Evolutionary conservation across 2,329 filamentous ascomycete genomes (phyloP).

Genomic region (Sordariomycetes sp.): DNA sequence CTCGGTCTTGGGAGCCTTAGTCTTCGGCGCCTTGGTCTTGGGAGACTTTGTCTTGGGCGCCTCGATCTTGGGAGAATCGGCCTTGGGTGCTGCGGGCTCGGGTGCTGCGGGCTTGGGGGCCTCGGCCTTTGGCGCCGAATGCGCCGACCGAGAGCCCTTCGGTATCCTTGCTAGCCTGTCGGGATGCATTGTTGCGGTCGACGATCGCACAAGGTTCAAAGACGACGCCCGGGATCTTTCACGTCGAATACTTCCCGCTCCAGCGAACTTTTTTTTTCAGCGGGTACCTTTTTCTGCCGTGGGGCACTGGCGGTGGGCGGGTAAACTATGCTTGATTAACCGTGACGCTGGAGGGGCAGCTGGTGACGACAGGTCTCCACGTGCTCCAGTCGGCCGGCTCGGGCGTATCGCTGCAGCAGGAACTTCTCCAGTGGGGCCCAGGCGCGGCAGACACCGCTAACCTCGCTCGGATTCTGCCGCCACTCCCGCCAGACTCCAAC

Average conservation of each 20-base stretch:
- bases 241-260: neutral
- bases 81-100: neutral
- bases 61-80: neutral
- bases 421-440: neutral
- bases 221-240: neutral
- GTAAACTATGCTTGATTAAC: slow-evolving; percentile 3
- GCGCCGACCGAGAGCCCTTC: neutral
- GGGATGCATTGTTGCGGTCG: slow-evolving; percentile 1
- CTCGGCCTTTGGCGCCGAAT: neutral
- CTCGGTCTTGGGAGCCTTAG: slow-evolving; percentile 18
- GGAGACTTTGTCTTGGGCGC: neutral
- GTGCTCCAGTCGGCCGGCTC: neutral
- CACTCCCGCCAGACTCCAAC: neutral
- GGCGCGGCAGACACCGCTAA: neutral
- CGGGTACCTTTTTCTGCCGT: slow-evolving; percentile 3
- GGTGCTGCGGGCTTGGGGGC: slow-evolving; percentile 16
- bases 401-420: neutral
- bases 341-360: neutral
- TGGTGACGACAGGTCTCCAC: neutral
- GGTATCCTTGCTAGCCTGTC: slow-evolving; percentile 2
- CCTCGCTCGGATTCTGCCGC: neutral
- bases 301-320: neutral
- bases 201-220: neutral
- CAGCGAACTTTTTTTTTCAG: neutral
- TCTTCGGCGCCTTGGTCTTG: slow-evolving; percentile 3